Base-by-base conservation (phyloP, 2,329 filamentous ascomycete genomes). In the Fusarium sp. region DNA sequence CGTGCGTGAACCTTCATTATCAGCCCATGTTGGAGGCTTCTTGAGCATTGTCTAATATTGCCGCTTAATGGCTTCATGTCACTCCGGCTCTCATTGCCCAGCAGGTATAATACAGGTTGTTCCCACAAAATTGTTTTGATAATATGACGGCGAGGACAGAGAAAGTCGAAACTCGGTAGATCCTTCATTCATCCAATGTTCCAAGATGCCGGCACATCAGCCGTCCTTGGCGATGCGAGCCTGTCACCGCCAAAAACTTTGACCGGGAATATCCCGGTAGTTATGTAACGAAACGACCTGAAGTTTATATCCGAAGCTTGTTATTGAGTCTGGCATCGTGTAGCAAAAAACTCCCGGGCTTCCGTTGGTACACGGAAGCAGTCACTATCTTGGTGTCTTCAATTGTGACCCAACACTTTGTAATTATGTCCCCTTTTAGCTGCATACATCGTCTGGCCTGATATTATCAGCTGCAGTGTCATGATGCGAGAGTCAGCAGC, bases 391-490 rank as follows among this genome's bases (percentile, higher is more conserved):
- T 6, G 9, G 2, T 28, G 9, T 12, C 7, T 7, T n/a, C n/a
- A n/a, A n/a, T n/a, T n/a, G n/a, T n/a, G n/a, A 22, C 13, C 26
- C 50, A n/a, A 28, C 7, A 0, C 2, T 28, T 12, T 0, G 5
- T 22, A 8, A 9, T 3, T 18, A 0, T 31, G 5, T 6, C 16
- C 2, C 18, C 4, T 28, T 22, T 53, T 9, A 6, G 3, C 20
- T 36, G 18, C 24, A 28, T 13, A 12, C 0, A 1, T 6, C 18
- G 6, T 16, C 31, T 22, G n/a, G n/a, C n/a, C n/a, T n/a, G n/a
- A n/a, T 22, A 1, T 36, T 33, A 16, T 18, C 14, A 18, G 3
- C 10, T 18, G 3, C 4, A n/a, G 20, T 28, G 24, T 54, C 20
- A 7, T n/a, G 24, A 2, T 2, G 3, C 0, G 50, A 18, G 11